These are phyloP conservation scores for Senna tora DNA, from an alignment of 306 rosid genomes.

Conservation along the genomic window DNA sequence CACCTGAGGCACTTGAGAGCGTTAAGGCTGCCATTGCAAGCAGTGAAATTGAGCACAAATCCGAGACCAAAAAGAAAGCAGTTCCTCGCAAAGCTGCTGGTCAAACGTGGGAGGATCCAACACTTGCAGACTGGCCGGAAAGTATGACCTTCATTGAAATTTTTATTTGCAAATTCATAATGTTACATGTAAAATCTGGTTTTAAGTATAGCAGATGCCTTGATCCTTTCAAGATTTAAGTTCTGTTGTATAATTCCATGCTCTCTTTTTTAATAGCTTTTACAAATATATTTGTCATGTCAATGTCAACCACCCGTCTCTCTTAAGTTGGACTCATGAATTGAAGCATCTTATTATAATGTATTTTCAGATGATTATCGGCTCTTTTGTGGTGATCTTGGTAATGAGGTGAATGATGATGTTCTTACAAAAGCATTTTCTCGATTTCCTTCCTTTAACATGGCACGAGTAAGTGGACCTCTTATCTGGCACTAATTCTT, in stretches of 20 bases:
- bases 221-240: constrained; percentile 4
- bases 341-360: constrained; percentile 23
- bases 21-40: constrained; percentile 94
- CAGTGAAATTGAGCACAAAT: constrained; percentile 85
- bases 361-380: constrained; percentile 77
- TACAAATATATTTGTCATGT: not conserved
- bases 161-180: not conserved
- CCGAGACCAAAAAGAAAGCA: constrained; percentile 84
- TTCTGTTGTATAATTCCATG: not conserved
- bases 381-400: constrained; percentile 93
- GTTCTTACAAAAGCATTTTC: constrained; percentile 95
- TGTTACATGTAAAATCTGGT: not conserved
- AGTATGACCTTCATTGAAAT: constrained; percentile 47
- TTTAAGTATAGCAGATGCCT: not conserved
- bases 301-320: not conserved
- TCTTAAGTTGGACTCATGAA: constrained; percentile 20
- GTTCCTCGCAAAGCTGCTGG: constrained; percentile 98
- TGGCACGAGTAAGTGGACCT: constrained; percentile 77
- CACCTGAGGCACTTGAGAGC: constrained; percentile 92
- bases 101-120: constrained; percentile 92
- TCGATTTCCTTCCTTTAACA: constrained; percentile 87
- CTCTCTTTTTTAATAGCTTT: not conserved
- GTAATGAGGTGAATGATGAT: constrained; percentile 98
- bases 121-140: constrained; percentile 97
- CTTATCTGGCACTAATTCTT: constrained; percentile 15